A percentile compares a stretch with the other conserved stretches of the same genome.
phyloP scores from a whole-genome alignment of 1,284 basidiomycete genomes.

The Volvariella surrecta region DNA sequence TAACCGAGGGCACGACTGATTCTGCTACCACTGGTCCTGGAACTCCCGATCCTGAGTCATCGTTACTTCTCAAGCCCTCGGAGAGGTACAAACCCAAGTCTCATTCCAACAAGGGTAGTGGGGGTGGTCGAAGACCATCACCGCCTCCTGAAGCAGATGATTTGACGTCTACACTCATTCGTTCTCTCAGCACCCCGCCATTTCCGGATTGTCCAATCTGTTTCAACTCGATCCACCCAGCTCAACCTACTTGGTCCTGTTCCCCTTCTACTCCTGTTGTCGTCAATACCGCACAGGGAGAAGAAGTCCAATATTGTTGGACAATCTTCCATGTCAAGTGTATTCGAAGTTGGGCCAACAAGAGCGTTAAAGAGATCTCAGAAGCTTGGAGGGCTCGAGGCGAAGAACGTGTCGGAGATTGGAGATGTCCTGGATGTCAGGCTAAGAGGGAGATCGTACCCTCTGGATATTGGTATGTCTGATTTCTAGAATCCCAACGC shows the following conservation, averaged over 20 bases:
- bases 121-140: too few relatives aligned
- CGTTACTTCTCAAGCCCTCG: slow-evolving; percentile 4
- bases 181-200: slow-evolving; percentile 53
- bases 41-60: background rate
- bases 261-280: slow-evolving; percentile 47
- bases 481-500: background rate
- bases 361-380: slow-evolving; percentile 67
- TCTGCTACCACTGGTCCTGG: background rate
- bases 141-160: slow-evolving; percentile 34
- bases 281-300: slow-evolving; percentile 22
- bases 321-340: slow-evolving; percentile 81
- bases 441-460: slow-evolving; percentile 60
- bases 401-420: slow-evolving; percentile 61
- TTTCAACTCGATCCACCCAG: slow-evolving; percentile 63
- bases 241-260: slow-evolving; percentile 73
- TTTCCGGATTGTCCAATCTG: slow-evolving; percentile 79
- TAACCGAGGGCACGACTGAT: background rate
- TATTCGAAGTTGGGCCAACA: slow-evolving; percentile 69
- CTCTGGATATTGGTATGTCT: slow-evolving; percentile 52
- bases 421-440: slow-evolving; percentile 88
- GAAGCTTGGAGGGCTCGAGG: slow-evolving; percentile 73
- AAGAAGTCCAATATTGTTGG: slow-evolving; percentile 60
- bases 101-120: background rate
- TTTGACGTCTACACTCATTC: slow-evolving; percentile 61
- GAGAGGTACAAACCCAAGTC: slow-evolving; percentile 9